Evolutionary conservation across 2,329 filamentous ascomycete genomes (phyloP), one percentile per base, ranked within the genome.

Genomic region (Arthrinium puccinioides): DNA sequence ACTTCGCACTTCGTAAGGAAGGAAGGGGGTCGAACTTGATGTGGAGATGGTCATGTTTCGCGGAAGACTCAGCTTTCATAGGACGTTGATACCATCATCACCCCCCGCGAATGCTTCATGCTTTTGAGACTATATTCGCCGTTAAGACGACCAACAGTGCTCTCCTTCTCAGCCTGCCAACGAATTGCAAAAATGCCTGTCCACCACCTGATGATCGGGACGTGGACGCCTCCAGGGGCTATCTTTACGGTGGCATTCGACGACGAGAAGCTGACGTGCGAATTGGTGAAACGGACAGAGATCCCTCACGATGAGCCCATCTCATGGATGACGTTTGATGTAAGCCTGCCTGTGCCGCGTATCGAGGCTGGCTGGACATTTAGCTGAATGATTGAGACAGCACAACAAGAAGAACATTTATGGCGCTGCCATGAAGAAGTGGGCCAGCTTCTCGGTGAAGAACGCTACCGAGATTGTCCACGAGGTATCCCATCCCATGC

Each of bases 281-380:
- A 82, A 48, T 63, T 92, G 53, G 66, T 94, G 54, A 88, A 90
- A 66, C 79, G 82, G 50, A 92, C 86, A 1, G 77, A 80, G 41
- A 92, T 94, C 39, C 82, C 86, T 5, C 63, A 84, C 36, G 84
- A 90, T 46, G 86, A 94, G 62, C 85, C 87, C 7, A 92, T 94
- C 48, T 94, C 87, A 42, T 94, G 87, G 87, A 90, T 94, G 84
- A 82, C 86, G 13, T 90, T 94, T 54, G 83, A 87, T 59, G 85
- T 87, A 67, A 64, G 82, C 9, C n/a, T 9, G 9, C 21, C 16
- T 54, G n/a, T 15, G 31, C 31, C n/a, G n/a, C 27, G 9, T 15
- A n/a, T 35, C 7, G 5, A 14, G 10, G n/a, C 16, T 9, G 9
- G 14, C 9, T 4, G 16, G 10, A 8, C 37, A 14, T 24, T 27